phyloP scores from a whole-genome alignment of 2,329 filamentous ascomycete genomes.

The Colletotrichum aenigma region DNA sequence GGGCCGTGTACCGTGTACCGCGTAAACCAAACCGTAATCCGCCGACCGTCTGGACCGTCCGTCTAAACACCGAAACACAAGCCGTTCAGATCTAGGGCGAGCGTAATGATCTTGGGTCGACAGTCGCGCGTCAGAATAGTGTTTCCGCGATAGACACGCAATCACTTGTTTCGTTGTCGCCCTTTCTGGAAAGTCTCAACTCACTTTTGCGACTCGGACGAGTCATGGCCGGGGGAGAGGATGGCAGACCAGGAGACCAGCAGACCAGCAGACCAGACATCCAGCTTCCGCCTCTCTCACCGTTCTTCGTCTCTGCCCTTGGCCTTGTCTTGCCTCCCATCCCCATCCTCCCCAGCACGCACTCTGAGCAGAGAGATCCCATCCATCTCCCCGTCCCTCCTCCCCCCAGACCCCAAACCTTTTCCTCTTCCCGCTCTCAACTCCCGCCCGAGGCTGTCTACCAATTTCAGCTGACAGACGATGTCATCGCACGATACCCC shows the following conservation, averaged over 20 bases:
- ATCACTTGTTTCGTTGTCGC: slow-evolving; percentile 20
- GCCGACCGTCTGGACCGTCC: not conserved
- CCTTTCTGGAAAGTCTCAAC: slow-evolving; percentile 18
- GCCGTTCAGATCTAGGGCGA: slow-evolving; percentile 10
- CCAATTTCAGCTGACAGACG: slow-evolving; percentile 18
- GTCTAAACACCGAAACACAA: slow-evolving; percentile 8
- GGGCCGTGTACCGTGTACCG: not conserved
- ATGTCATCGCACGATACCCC: slow-evolving; percentile 11
- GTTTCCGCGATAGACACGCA: slow-evolving; percentile 16
- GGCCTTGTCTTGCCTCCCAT: not conserved
- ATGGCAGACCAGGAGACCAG: not conserved
- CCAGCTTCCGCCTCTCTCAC: not conserved
- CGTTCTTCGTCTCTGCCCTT: not conserved
- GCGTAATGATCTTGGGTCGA: slow-evolving; percentile 5
- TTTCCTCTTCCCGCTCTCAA: not conserved
- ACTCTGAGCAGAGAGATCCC: not conserved
- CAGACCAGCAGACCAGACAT: not conserved
- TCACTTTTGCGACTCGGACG: slow-evolving; percentile 17
- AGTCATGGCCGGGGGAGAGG: not conserved
- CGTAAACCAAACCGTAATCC: not conserved
- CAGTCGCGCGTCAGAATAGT: slow-evolving; percentile 7
- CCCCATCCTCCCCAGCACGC: not conserved
- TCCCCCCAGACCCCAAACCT: not conserved
- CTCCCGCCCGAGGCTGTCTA: slow-evolving; percentile 5
- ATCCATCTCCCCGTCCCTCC: not conserved